These are phyloP conservation scores for Boletus eberwhitei DNA, from an alignment of 768 basidiomycete species.

Conservation along the genomic window DNA sequence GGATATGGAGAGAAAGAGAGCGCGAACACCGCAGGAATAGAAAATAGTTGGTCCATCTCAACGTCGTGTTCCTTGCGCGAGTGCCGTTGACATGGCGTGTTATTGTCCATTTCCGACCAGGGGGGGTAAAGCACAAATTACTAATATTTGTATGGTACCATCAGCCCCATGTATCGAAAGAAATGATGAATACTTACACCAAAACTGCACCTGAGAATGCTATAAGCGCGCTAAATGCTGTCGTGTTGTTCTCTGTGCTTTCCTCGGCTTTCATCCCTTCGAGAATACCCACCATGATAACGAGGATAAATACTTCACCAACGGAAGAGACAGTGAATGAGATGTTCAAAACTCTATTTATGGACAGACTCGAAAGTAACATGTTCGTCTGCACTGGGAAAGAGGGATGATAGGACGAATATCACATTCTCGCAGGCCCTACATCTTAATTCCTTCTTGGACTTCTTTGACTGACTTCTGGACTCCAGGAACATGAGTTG, in stretches of 20 bases:
- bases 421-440: background rate
- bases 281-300: constrained; percentile 72
- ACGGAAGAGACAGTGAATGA: constrained; percentile 67
- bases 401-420: background rate
- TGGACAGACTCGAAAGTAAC: constrained; percentile 54
- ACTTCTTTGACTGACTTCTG: constrained; percentile 44
- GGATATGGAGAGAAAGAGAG: too few relatives aligned
- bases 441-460: constrained; percentile 47
- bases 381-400: constrained; percentile 47
- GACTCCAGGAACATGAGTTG: constrained; percentile 72
- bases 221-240: constrained; percentile 71
- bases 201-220: constrained; percentile 77
- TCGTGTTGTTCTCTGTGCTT: constrained; percentile 70
- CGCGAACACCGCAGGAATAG: too few relatives aligned
- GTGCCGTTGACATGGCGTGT: too few relatives aligned
- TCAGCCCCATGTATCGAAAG: background rate
- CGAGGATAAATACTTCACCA: constrained; percentile 68
- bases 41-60: too few relatives aligned
- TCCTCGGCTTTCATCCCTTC: constrained; percentile 58
- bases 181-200: constrained; percentile 46
- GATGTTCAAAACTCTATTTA: constrained; percentile 73
- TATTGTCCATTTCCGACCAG: too few relatives aligned
- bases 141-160: constrained; percentile 30
- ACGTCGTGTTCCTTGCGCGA: too few relatives aligned
- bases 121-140: constrained; percentile 66